Evolutionary conservation across 2,329 filamentous ascomycete genomes (phyloP), one percentile per base, ranked within the genome.

Genomic region (Pyricularia sp.): DNA sequence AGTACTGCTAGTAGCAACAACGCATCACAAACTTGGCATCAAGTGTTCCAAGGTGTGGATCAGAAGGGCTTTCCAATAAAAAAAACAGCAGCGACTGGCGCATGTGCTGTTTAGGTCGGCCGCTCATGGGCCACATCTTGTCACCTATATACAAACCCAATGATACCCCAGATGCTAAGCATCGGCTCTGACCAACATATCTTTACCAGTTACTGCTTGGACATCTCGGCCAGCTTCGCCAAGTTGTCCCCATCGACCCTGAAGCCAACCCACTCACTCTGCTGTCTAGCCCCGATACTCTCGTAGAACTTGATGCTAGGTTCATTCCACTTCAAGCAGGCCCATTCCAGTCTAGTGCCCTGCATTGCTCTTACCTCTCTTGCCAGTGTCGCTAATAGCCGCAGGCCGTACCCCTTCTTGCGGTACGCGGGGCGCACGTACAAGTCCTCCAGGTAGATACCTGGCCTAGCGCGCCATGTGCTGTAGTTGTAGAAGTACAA

Each of bases 401-500:
- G 78, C 75, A 88, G 89, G 53, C 93, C 93, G 73, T 93, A 96
- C 0, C 93, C 93, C 67, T 84, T 84, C 40, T 87, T 87, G 4
- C 94, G 81, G 70, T 89, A 86, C 60, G 78, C 78, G 0, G 86
- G 82, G 70, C 86, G 82, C 55, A 99, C 91, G 72, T 88, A 96
- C n/a, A 97, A 79, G 73, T 97, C 93, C 75, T 97, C 93, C 49
- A 97, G 86, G 75, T 96, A 96, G 72, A 99, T 89, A 2, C 93
- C 93, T 0, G 93, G 86, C 60, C 84, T 84, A n/a, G 89, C 85
- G 9, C 89, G 85, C 94, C 94, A 97, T 0, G 93, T 97, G 72
- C 88, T 91, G 78, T 96, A 97, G 77, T 93, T 97, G 81, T 93
- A 92, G 75, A 96, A 97, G 78, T 92, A 97, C 55, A 97, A 77